A percentile compares a stretch with the other conserved stretches of the same genome.
phyloP scores from a whole-genome alignment of 2,329 filamentous ascomycete genomes.

The Xylaria sp. region DNA sequence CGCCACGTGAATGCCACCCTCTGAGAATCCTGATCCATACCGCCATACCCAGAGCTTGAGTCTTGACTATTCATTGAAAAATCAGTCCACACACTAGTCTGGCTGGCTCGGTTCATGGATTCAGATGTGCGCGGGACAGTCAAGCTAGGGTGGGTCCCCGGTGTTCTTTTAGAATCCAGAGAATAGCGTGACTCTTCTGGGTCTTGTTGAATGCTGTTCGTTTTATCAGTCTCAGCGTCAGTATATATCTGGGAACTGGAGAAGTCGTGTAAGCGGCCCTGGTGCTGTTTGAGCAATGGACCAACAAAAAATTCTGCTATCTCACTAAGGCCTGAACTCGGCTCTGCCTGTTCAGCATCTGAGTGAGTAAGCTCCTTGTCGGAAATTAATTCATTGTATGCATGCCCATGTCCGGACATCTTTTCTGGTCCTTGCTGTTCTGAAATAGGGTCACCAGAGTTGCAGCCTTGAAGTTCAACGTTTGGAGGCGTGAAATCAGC shows the following conservation, averaged over 20 bases:
- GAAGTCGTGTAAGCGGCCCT: constrained; percentile 38
- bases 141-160: constrained; percentile 58
- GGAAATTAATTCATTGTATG: constrained; percentile 21
- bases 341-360: constrained; percentile 41
- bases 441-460: constrained; percentile 11
- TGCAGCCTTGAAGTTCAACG: constrained; percentile 27
- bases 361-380: constrained; percentile 21
- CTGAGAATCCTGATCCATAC: constrained; percentile 42
- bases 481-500: constrained; percentile 50
- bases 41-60: constrained; percentile 50
- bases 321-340: constrained; percentile 45
- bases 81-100: constrained; percentile 70
- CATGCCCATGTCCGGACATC: constrained; percentile 30
- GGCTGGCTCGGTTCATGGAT: constrained; percentile 61
- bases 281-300: constrained; percentile 44
- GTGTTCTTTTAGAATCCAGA: constrained; percentile 46
- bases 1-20: constrained; percentile 43
- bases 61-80: constrained; percentile 67
- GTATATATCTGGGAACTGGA: constrained; percentile 31
- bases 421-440: constrained; percentile 29
- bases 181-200: constrained; percentile 45
- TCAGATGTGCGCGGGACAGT: constrained; percentile 59
- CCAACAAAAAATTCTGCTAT: constrained; percentile 50
- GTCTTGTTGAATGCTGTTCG: constrained; percentile 35
- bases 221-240: constrained; percentile 34